Base-by-base conservation (phyloP, 2,329 filamentous ascomycete species). In the Didymella lethalis region DNA sequence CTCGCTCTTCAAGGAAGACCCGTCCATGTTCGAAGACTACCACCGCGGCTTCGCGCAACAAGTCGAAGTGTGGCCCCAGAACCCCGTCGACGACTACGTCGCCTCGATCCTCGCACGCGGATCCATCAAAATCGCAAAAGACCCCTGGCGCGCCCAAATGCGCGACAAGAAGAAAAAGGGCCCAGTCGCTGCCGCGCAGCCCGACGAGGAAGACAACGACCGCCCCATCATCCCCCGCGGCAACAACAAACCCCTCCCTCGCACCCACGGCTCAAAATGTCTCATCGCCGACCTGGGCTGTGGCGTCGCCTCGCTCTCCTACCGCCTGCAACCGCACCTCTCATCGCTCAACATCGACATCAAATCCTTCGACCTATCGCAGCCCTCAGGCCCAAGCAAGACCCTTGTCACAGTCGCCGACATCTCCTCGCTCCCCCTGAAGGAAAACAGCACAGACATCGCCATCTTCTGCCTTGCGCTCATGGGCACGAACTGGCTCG, bases 401-500 rank as follows among this genome's bases (percentile, higher is more conserved):
- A 83, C 87, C 18, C 85, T 93, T 20, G 90, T 99, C 63, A 97
- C 91, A 1, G 87, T 89, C 62, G 93, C 95, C 14, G 95, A 99
- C 78, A 95, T 98, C 51, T 90, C 93, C 29, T 85, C 90, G 59
- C 82, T 99, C 1, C 94, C 94, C 0, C 81, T 97, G 0, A 81
- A 82, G 5, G 88, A 93, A 66, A 89, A 87, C 44, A 88, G 85
- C 62, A 88, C 93, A 61, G 93, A 99, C 76, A 84, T 99, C 5
- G 91, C 91, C 48, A 89, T 99, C 67, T 98, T 98, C 82, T 99
- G 95, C 77, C 85, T 99, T 31, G 95, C 94, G 48, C 86, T 99
- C 59, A 99, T 99, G 95, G 95, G 95, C 73, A 99, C 95, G 54
- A 99, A 99, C 80, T 99, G 95, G 94, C 86, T 96, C 52, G 89